Evolutionary conservation across 495 filamentous ascomycete genomes (phyloP).

Genomic region (Penicillium diatomitis): DNA sequence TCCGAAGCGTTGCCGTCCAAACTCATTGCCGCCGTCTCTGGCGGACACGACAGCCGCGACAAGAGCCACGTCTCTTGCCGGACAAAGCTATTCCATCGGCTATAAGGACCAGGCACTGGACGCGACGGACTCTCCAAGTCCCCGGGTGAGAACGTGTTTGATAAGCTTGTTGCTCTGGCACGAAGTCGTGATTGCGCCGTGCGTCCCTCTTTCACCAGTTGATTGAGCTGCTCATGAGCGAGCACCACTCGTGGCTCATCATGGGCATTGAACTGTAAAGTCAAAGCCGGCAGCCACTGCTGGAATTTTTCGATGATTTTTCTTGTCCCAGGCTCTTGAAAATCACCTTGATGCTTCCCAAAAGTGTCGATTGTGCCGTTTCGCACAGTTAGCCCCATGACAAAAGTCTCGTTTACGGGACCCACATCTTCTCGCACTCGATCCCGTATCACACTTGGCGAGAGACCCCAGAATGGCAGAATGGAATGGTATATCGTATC

Average conservation of each 20-base stretch:
- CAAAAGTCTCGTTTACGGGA: background rate
- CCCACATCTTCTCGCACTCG: slow-evolving; percentile 8
- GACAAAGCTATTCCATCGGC: slow-evolving; percentile 6
- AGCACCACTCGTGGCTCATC: slow-evolving; percentile 64
- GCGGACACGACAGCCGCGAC: slow-evolving; percentile 9
- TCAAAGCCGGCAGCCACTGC: slow-evolving; percentile 56
- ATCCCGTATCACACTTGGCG: slow-evolving; percentile 3
- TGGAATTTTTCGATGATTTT: slow-evolving; percentile 1
- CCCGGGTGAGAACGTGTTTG: background rate
- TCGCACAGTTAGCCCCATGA: slow-evolving; percentile 7
- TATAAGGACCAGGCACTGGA: background rate
- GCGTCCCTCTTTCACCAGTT: background rate
- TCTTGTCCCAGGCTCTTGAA: slow-evolving; percentile 4
- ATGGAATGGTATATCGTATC: slow-evolving; percentile 44
- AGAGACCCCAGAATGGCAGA: slow-evolving; percentile 45
- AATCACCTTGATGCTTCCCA: slow-evolving; percentile 2
- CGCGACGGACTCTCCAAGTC: background rate
- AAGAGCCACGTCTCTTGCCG: slow-evolving; percentile 13
- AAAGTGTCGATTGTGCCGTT: slow-evolving; percentile 1
- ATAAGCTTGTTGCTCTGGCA: background rate
- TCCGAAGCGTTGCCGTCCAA: slow-evolving; percentile 6
- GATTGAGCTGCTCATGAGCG: slow-evolving; percentile 38
- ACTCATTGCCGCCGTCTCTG: slow-evolving; percentile 1
- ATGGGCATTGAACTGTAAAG: slow-evolving; percentile 64
- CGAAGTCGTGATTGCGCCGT: slow-evolving; percentile 1